Evolutionary conservation across 768 basidiomycete genomes (phyloP).

Genomic region (Tulasnella calospora): DNA sequence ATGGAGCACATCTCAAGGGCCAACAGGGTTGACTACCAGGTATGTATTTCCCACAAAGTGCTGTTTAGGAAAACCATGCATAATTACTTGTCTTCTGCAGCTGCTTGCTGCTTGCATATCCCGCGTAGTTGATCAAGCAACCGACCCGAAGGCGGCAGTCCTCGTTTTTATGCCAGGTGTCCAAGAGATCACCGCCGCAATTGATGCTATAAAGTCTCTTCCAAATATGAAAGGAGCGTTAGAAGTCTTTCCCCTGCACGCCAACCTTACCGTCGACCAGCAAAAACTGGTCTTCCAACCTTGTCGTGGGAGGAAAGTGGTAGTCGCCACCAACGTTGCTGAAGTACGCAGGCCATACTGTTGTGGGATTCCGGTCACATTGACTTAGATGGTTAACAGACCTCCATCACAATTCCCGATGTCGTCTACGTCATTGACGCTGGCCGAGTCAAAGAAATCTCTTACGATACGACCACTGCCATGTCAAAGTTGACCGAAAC

Average conservation of each 20-base stretch:
- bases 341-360: constrained; percentile 49
- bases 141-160: constrained; percentile 55
- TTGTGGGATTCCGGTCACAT: neutral
- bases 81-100: neutral
- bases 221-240: constrained; percentile 38
- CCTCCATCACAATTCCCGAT: constrained; percentile 88
- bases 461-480: constrained; percentile 61
- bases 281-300: constrained; percentile 70
- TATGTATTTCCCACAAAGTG: constrained; percentile 34
- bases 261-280: constrained; percentile 79
- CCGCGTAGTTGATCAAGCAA: constrained; percentile 51
- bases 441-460: constrained; percentile 81
- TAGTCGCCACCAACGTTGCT: constrained; percentile 87
- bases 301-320: constrained; percentile 68
- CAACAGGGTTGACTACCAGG: constrained; percentile 70
- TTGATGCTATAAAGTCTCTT: constrained; percentile 50
- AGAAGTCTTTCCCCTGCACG: constrained; percentile 75
- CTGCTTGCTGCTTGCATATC: constrained; percentile 56
- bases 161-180: constrained; percentile 90
- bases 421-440: constrained; percentile 78
- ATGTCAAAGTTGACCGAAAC: constrained; percentile 73
- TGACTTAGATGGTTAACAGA: constrained; percentile 44
- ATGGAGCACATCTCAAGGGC: constrained; percentile 58
- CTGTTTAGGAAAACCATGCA: neutral
- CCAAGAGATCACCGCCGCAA: constrained; percentile 76